Evolutionary conservation across 2,329 filamentous ascomycete genomes (phyloP).

Genomic region (Microcyclospora tardicrescens): DNA sequence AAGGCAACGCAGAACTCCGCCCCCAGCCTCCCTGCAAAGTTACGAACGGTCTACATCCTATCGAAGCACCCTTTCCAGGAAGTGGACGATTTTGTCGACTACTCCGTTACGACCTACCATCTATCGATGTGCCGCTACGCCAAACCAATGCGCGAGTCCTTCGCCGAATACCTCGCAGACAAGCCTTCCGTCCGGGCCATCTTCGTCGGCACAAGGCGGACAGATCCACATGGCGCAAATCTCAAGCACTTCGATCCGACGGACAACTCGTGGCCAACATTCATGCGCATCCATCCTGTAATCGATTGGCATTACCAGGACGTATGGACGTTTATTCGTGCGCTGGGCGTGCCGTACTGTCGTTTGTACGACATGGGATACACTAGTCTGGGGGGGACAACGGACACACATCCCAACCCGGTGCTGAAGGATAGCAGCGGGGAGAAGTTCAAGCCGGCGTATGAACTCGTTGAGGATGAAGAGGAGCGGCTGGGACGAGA

Average conservation of each 20-base stretch:
- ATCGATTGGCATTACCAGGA: conserved; percentile 97
- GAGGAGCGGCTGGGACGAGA: conserved; percentile 66
- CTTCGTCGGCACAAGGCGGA: conserved; percentile 76
- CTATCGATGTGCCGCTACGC: conserved; percentile 64
- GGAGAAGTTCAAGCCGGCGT: conserved; percentile 53
- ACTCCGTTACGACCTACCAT: conserved; percentile 54
- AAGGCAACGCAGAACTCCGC: not conserved
- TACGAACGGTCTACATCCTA: conserved; percentile 83
- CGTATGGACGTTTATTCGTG: conserved; percentile 80
- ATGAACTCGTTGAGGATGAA: conserved; percentile 59
- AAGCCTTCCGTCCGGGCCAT: conserved; percentile 57
- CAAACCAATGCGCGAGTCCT: conserved; percentile 67
- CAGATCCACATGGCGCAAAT: conserved; percentile 75
- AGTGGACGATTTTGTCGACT: conserved; percentile 70
- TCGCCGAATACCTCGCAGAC: conserved; percentile 61
- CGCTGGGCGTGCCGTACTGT: conserved; percentile 73
- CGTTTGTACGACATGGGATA: conserved; percentile 77
- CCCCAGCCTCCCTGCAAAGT: conserved; percentile 30
- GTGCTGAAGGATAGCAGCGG: conserved; percentile 36
- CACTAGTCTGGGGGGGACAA: conserved; percentile 80
- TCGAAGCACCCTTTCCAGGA: conserved; percentile 71
- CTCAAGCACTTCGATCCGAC: conserved; percentile 77
- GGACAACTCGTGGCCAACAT: conserved; percentile 77
- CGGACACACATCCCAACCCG: conserved; percentile 84
- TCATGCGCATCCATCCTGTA: conserved; percentile 88